These are phyloP conservation scores for Wilcoxina mikolae DNA, from an alignment of 495 filamentous ascomycete genomes.

Conservation along the genomic window DNA sequence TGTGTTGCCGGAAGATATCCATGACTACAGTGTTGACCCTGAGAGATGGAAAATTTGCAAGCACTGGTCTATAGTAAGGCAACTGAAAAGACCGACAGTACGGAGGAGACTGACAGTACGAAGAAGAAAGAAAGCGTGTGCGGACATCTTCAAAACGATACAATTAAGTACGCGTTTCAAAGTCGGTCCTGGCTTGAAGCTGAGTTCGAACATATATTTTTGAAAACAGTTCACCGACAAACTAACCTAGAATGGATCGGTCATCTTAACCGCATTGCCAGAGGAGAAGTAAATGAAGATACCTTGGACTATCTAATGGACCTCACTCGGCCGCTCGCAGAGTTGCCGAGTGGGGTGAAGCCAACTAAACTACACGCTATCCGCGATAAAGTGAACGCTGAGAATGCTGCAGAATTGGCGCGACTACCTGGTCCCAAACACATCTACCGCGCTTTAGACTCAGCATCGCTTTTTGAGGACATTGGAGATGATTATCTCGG, in stretches of 20 bases:
- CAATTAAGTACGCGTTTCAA: slow-evolving; percentile 23
- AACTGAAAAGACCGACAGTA: background rate
- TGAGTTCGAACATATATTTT: slow-evolving; percentile 8
- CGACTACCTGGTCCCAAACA: slow-evolving; percentile 5
- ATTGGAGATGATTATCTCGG: background rate
- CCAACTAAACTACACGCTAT: slow-evolving; percentile 21
- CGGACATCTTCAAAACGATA: slow-evolving; percentile 24
- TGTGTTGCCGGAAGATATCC: background rate
- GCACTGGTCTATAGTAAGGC: background rate
- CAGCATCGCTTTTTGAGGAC: background rate
- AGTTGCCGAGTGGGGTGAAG: slow-evolving; percentile 9
- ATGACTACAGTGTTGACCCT: background rate
- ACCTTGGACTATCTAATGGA: slow-evolving; percentile 9
- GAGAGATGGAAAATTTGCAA: background rate
- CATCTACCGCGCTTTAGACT: slow-evolving; percentile 13
- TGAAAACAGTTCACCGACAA: slow-evolving; percentile 21
- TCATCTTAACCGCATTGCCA: slow-evolving; percentile 16
- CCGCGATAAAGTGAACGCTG: slow-evolving; percentile 10
- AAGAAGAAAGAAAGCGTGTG: slow-evolving; percentile 8
- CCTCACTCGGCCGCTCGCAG: slow-evolving; percentile 12
- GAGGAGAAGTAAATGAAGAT: slow-evolving; percentile 6
- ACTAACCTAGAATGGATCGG: slow-evolving; percentile 17
- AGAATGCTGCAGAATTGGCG: slow-evolving; percentile 20
- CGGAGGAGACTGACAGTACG: too few relatives aligned
- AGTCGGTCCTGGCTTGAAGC: slow-evolving; percentile 20